Base-by-base conservation (phyloP, 371 early-diverging fungal genomes). In the Blakeslea trispora region DNA sequence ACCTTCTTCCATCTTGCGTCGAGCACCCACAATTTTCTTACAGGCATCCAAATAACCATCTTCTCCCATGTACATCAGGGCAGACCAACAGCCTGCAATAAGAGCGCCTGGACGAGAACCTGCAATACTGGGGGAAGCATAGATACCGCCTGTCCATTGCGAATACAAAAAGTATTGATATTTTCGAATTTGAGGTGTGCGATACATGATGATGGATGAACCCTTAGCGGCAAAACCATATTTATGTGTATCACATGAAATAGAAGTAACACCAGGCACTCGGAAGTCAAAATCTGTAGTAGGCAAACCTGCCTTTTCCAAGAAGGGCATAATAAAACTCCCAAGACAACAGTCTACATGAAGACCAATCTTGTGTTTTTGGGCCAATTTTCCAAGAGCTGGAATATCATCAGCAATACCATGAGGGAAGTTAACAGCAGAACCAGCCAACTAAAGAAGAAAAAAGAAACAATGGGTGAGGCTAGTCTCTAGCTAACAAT, bases 161-260 rank as follows among this genome's bases (percentile, higher is more conserved):
- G 95, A 81, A 18, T 79, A 74, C 43, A 92, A 80, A 65, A 93
- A 96, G 75, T 96, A 98, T 70, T 96, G 96, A 71, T 87, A 88
- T 55, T 90, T 91, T 63, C 97, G 86, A 47, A 92, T 80, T 37
- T 77, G 81, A 61, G 82, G 83, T 68, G 75, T 67, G 24, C 84
- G 77, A 66, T 95, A 97, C 95, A 98, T 91, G 58, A 98, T 81
- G 24, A 97, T 91, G n/a, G 93, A 93, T 5, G 95, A 91, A 7
- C 98, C 98, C 81, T 98, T 98, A 40, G 97, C 95, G 5, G 98
- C 96, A 76, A 97, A 98, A 13, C 94, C 94, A 62, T 93, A 93
- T 80, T 97, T 98, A 83, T 98, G 98, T 0, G 97, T 94, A 72
- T 98, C 98, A 69, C 93, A 93, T 10, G 94, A 93, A 52, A 98